Conservation (phyloP, 495 filamentous ascomycete genomes). For the Aspergillus egyptiacus region DNA sequence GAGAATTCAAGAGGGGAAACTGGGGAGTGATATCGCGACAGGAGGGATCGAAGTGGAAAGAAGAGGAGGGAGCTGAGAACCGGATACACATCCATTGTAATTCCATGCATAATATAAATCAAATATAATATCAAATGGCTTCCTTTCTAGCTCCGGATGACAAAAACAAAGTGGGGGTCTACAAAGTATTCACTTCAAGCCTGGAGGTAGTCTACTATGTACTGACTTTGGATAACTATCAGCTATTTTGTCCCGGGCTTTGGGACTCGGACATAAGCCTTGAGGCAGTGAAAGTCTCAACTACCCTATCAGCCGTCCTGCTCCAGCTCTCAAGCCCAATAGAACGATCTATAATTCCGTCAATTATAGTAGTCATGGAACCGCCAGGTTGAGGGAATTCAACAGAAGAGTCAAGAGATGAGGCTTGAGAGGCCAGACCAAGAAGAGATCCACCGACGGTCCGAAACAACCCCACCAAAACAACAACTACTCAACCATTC, state of each 20-base stretch:
- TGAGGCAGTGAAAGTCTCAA: not conserved
- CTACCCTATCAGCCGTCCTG: not conserved
- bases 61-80: not conserved
- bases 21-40: no score
- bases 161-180: not conserved
- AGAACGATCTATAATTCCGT: not conserved
- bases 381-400: not conserved
- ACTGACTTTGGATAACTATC: no score
- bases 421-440: not conserved
- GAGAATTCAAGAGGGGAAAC: no score
- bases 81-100: not conserved
- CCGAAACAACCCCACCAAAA: not conserved
- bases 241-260: no score
- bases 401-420: not conserved
- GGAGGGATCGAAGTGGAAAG: not conserved
- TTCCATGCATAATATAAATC: not conserved
- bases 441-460: not conserved
- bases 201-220: not conserved
- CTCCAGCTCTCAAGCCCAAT: not conserved
- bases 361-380: slow-evolving; percentile 1
- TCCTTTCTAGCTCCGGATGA: not conserved
- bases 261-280: not conserved
- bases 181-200: not conserved
- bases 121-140: no score
- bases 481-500: not conserved